Conservation (phyloP, 1,284 basidiomycete species). For the Ceratobasidium sp. region DNA sequence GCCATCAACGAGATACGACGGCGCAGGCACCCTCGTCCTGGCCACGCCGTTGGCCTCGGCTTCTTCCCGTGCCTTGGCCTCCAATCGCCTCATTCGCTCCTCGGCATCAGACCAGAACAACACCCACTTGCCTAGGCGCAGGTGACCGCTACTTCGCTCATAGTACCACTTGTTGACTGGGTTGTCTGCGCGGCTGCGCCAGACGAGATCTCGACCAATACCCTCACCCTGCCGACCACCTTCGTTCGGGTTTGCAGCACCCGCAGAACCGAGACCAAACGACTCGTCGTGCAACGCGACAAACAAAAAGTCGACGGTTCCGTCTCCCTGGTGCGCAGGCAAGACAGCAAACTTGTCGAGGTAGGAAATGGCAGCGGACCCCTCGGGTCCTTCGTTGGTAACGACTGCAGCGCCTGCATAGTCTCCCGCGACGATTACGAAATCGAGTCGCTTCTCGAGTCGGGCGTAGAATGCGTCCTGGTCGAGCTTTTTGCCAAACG, state of each 20-base stretch:
- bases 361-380: constrained; percentile 73
- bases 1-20: constrained; percentile 77
- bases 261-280: constrained; percentile 92
- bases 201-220: constrained; percentile 92
- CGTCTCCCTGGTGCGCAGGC: constrained; percentile 94
- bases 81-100: constrained; percentile 64
- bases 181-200: constrained; percentile 92
- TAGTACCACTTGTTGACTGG: constrained; percentile 99
- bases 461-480: constrained; percentile 79
- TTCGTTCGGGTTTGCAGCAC: constrained; percentile 90
- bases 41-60: constrained; percentile 46
- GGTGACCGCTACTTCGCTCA: constrained; percentile 91
- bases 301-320: constrained; percentile 99
- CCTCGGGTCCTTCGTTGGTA: constrained; percentile 70
- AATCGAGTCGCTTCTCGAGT: constrained; percentile 81
- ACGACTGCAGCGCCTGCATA: constrained; percentile 96
- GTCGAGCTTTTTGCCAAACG: constrained; percentile 82
- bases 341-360: constrained; percentile 99
- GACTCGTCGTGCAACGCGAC: constrained; percentile 98
- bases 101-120: constrained; percentile 99
- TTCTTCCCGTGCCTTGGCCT: constrained; percentile 44
- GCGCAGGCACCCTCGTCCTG: constrained; percentile 50
- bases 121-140: constrained; percentile 80
- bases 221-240: constrained; percentile 89
- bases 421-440: constrained; percentile 94